Evolutionary conservation across 768 basidiomycete genomes (phyloP).

Genomic region (Russula sp.): DNA sequence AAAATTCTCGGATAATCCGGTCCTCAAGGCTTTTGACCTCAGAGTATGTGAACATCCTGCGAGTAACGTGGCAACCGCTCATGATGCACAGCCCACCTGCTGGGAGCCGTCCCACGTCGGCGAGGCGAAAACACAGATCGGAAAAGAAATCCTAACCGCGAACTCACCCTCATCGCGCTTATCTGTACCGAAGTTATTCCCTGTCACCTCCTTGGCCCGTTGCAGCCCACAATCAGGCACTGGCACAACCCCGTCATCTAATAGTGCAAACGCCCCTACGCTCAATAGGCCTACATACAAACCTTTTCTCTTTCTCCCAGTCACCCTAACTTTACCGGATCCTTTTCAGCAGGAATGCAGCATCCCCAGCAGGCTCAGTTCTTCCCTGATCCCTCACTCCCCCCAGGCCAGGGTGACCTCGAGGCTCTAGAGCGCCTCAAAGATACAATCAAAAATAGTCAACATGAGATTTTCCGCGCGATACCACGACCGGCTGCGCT

Average conservation of each 20-base stretch:
- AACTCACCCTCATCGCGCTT: slow-evolving; percentile 64
- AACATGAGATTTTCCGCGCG: slow-evolving; percentile 67
- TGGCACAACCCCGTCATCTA: not conserved
- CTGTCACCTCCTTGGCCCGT: not conserved
- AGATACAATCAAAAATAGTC: slow-evolving; percentile 59
- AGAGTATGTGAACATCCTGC: not conserved
- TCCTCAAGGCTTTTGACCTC: not conserved
- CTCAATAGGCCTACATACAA: slow-evolving; percentile 32
- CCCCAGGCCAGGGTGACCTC: slow-evolving; percentile 59
- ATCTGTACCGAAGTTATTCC: slow-evolving; percentile 29
- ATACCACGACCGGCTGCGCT: slow-evolving; percentile 60
- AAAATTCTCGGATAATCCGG: not conserved
- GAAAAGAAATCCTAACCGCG: slow-evolving; percentile 50
- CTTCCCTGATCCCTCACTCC: slow-evolving; percentile 27
- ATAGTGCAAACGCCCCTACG: slow-evolving; percentile 12
- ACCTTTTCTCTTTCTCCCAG: slow-evolving; percentile 3
- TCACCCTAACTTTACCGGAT: slow-evolving; percentile 17
- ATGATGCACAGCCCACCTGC: slow-evolving; percentile 2
- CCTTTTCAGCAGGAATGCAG: slow-evolving; percentile 4
- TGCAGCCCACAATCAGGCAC: not conserved
- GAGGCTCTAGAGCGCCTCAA: slow-evolving; percentile 74
- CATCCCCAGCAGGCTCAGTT: slow-evolving; percentile 17
- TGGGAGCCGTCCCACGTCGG: slow-evolving; percentile 38
- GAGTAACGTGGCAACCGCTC: not conserved
- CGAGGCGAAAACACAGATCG: slow-evolving; percentile 59